A percentile compares a stretch with the other conserved stretches of the same genome.
phyloP scores from a whole-genome alignment of 2,329 filamentous ascomycete species.

The Trichophyton schoenleinii region DNA sequence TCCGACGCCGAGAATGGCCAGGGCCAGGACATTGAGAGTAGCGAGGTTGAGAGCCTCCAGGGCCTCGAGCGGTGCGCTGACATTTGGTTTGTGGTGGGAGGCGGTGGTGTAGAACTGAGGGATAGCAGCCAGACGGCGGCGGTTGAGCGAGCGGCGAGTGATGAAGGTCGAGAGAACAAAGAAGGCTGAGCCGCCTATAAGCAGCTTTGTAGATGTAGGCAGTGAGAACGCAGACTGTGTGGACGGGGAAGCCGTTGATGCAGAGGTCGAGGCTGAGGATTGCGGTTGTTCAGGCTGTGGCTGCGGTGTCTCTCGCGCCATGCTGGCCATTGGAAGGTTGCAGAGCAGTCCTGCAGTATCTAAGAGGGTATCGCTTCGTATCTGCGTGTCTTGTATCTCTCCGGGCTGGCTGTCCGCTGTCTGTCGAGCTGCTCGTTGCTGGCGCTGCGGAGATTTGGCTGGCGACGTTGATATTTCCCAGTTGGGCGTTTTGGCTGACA shows the following conservation, averaged over 20 bases:
- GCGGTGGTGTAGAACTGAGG: slow-evolving; percentile 57
- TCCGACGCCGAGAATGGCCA: slow-evolving; percentile 62
- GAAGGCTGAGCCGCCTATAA: slow-evolving; percentile 64
- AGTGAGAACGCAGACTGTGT: slow-evolving; percentile 2
- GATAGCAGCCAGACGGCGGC: slow-evolving; percentile 47
- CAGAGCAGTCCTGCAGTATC: background rate
- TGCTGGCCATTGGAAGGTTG: background rate
- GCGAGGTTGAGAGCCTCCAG: slow-evolving; percentile 73
- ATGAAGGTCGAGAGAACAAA: slow-evolving; percentile 58
- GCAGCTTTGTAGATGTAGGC: slow-evolving; percentile 35
- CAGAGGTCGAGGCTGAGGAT: background rate
- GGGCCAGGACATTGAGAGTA: slow-evolving; percentile 68
- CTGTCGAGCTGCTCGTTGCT: background rate
- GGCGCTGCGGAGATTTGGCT: background rate
- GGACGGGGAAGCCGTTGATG: slow-evolving; percentile 4
- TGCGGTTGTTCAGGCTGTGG: background rate
- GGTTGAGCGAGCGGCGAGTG: slow-evolving; percentile 56
- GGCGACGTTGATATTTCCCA: background rate
- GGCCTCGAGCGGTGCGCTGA: slow-evolving; percentile 60
- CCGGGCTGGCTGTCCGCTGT: background rate
- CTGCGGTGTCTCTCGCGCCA: background rate
- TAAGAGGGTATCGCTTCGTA: background rate
- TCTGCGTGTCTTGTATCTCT: background rate
- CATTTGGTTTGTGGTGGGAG: slow-evolving; percentile 31
- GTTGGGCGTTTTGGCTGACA: background rate